Conservation (phyloP, 352 stramenopile genomes). For the Phytopythium mirpurense region DNA sequence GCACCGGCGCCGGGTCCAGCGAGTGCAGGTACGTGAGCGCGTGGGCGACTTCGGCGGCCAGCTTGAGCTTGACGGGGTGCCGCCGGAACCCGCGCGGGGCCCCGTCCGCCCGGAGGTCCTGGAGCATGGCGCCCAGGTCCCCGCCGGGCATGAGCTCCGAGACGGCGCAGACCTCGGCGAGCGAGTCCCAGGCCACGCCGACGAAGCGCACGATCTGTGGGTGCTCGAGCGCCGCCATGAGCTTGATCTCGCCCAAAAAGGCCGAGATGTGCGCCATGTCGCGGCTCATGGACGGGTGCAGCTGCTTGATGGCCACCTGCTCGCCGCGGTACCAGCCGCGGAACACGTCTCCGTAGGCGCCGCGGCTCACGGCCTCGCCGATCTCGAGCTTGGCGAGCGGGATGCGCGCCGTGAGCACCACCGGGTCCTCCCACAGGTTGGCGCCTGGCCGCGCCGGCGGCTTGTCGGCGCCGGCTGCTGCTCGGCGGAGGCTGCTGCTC, state of each 20-base stretch:
- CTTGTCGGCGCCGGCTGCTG: too few relatives aligned
- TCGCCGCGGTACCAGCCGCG: conserved; percentile 33
- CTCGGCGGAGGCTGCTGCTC: background rate
- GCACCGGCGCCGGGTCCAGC: conserved; percentile 30
- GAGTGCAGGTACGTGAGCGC: conserved; percentile 62
- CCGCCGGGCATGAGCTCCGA: conserved; percentile 50
- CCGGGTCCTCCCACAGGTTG: conserved; percentile 31
- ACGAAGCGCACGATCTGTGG: conserved; percentile 53
- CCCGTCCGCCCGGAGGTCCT: background rate
- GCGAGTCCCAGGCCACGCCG: conserved; percentile 45
- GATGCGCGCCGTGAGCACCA: conserved; percentile 28
- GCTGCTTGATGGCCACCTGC: conserved; percentile 52
- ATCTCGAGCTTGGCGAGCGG: conserved; percentile 41
- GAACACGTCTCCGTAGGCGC: conserved; percentile 45
- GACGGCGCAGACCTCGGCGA: conserved; percentile 38
- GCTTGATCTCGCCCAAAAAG: conserved; percentile 49
- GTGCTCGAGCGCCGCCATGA: conserved; percentile 56
- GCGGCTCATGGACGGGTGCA: conserved; percentile 25
- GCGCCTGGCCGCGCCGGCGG: background rate
- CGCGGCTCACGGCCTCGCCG: conserved; percentile 32
- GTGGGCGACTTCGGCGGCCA: conserved; percentile 51
- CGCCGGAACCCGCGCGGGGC: conserved; percentile 20
- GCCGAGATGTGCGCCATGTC: conserved; percentile 44
- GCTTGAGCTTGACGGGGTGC: conserved; percentile 35
- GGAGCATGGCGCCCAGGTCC: conserved; percentile 35